A percentile compares a stretch with the other conserved stretches of the same genome.
These are phyloP conservation scores for Fremontodendron californicum DNA, from an alignment of 345 rosid species.

Conservation along the genomic window DNA sequence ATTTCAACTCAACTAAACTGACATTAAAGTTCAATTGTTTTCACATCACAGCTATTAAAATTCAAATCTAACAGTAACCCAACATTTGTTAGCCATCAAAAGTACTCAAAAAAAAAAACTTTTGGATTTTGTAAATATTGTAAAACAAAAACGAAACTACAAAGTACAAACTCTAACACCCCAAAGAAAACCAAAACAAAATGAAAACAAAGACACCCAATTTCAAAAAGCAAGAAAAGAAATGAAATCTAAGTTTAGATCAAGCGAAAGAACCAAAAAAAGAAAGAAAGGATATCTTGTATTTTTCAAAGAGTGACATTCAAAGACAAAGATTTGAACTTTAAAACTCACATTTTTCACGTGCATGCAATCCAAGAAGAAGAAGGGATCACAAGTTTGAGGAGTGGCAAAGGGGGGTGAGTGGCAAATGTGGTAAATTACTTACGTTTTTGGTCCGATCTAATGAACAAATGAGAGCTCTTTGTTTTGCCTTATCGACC, in stretches of 20 bases:
- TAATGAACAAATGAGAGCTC: constrained; percentile 21
- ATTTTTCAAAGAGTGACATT: not conserved
- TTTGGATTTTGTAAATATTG: not conserved
- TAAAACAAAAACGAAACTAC: not conserved
- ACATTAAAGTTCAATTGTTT: not conserved
- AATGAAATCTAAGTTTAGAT: not conserved
- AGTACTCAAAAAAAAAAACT: not conserved
- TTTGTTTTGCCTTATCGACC: constrained; percentile 15
- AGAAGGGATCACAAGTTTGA: constrained; percentile 13
- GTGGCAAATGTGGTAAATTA: constrained; percentile 15
- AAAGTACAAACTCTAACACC: not conserved
- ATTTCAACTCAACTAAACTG: not conserved
- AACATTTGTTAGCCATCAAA: not conserved
- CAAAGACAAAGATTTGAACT: constrained; percentile 3
- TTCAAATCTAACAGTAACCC: constrained; percentile 13
- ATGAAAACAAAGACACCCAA: not conserved
- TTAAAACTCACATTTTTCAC: not conserved
- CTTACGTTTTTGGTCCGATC: constrained; percentile 50
- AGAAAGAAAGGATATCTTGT: not conserved
- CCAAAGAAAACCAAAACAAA: not conserved
- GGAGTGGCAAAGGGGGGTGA: not conserved
- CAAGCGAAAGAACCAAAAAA: not conserved
- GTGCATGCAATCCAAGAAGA: not conserved
- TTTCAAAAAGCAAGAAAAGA: not conserved
- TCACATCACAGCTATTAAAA: constrained; percentile 6